Evolutionary conservation across 305 asterid species (phyloP).

Genomic region (Fraxinus floribunda): DNA sequence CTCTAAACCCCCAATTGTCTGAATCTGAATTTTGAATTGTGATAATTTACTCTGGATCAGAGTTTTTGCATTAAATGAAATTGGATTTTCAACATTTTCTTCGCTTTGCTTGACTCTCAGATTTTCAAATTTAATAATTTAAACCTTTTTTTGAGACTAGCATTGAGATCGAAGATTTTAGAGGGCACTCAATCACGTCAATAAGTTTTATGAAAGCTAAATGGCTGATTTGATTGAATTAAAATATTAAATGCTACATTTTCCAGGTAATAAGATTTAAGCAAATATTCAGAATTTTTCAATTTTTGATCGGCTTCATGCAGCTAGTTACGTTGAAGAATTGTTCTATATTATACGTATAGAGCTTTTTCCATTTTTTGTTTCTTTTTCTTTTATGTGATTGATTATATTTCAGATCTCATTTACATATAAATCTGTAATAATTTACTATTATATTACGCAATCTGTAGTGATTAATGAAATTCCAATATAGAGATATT

Average conservation of each 20-base stretch:
- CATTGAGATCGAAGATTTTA: too few relatives aligned
- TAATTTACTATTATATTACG: background rate
- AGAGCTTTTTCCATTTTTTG: background rate
- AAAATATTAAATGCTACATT: background rate
- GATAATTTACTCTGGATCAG: background rate
- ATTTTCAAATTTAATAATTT: background rate
- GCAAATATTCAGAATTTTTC: background rate
- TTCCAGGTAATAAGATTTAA: too few relatives aligned
- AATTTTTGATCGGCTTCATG: background rate
- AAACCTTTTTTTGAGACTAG: background rate
- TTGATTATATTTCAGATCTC: background rate
- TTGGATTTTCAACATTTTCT: background rate
- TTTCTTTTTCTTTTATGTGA: too few relatives aligned
- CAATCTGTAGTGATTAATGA: background rate
- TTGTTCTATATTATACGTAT: background rate
- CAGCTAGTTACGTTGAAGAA: background rate
- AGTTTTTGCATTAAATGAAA: background rate
- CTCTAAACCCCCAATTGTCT: too few relatives aligned
- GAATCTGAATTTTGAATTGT: too few relatives aligned
- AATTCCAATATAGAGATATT: background rate
- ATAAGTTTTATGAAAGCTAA: background rate
- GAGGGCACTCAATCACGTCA: too few relatives aligned
- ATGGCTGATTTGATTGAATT: background rate
- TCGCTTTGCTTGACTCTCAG: background rate
- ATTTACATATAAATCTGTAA: background rate